These are phyloP conservation scores for Coffea eugenioides DNA, from an alignment of 257 asterid species.

Conservation along the genomic window DNA sequence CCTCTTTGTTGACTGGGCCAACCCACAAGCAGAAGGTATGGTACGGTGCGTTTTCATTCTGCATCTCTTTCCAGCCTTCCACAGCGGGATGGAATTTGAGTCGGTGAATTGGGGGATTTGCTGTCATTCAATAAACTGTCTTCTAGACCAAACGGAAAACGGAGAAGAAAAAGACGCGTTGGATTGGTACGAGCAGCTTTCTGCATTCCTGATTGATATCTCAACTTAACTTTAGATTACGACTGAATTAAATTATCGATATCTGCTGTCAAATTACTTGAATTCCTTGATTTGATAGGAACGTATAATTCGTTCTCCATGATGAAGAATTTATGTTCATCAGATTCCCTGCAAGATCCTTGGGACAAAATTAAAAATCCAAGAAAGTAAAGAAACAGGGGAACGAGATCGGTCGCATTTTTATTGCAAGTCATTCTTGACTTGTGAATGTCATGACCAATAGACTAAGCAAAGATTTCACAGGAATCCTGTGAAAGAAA, in stretches of 20 bases:
- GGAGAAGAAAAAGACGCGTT: background rate
- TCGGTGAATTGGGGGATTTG: background rate
- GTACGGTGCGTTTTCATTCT: background rate
- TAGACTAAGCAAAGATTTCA: background rate
- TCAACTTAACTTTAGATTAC: background rate
- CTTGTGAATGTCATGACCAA: background rate
- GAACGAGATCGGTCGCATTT: background rate
- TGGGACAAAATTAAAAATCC: background rate
- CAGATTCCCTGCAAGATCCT: background rate
- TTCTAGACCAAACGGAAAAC: background rate
- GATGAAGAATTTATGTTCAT: background rate
- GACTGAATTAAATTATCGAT: background rate
- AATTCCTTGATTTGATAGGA: too few relatives aligned
- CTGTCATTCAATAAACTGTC: background rate
- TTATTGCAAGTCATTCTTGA: background rate
- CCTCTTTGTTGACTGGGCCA: background rate
- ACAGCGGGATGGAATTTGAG: background rate
- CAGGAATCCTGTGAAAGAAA: background rate
- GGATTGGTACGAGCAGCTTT: background rate
- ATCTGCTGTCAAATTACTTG: background rate
- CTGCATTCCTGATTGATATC: background rate
- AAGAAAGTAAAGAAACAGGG: background rate
- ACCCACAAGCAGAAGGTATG: background rate
- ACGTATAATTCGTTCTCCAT: background rate
- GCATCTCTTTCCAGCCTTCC: background rate